phyloP scores from a whole-genome alignment of 306 rosid genomes.

The Parietaria judaica region DNA sequence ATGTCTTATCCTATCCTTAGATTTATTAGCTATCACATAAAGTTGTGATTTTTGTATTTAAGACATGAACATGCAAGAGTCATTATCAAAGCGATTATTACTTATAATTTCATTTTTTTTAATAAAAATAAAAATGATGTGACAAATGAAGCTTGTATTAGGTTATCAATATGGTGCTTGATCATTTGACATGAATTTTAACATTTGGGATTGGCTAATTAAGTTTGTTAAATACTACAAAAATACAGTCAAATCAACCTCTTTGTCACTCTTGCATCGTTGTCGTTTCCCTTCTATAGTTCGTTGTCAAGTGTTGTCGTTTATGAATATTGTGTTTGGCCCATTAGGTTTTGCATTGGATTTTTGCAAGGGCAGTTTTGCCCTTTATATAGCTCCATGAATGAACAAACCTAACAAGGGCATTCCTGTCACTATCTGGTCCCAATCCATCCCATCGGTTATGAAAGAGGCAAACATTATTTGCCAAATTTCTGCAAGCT shows the following conservation, averaged over 20 bases:
- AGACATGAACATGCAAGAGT: too few species aligned
- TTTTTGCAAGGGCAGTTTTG: neutral
- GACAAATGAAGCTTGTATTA: too few species aligned
- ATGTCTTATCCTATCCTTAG: too few species aligned
- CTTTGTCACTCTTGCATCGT: neutral
- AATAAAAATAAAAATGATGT: too few species aligned
- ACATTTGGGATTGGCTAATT: too few species aligned
- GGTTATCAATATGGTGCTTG: too few species aligned
- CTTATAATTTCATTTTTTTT: too few species aligned
- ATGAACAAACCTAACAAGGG: slow-evolving; percentile 18
- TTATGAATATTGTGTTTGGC: neutral
- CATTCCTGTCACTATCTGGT: slow-evolving; percentile 13
- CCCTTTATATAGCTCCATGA: slow-evolving; percentile 1
- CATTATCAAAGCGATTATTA: too few species aligned
- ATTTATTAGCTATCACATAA: too few species aligned
- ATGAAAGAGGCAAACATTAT: slow-evolving; percentile 9
- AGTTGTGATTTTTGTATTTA: too few species aligned
- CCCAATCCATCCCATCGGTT: neutral
- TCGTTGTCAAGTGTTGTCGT: neutral
- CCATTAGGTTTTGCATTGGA: neutral
- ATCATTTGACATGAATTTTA: too few species aligned
- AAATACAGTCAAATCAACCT: neutral
- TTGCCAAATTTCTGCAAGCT: slow-evolving; percentile 13
- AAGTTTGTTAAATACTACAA: neutral
- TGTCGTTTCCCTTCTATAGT: neutral